Conservation (phyloP, 768 basidiomycete species). For the Tephrocybe sp. region DNA sequence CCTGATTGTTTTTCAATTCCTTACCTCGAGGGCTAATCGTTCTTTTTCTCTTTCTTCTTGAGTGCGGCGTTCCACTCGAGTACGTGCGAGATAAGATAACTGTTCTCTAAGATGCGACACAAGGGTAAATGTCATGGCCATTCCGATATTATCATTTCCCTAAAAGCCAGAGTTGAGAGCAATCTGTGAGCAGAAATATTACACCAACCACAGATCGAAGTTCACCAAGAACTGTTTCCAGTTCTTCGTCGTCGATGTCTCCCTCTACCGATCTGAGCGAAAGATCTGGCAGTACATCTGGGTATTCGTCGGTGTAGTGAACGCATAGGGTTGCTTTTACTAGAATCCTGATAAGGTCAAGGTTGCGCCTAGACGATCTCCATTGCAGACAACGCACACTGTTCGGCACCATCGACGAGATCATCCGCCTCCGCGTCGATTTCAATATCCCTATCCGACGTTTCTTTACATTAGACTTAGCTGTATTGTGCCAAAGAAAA, state of each 20-base stretch:
- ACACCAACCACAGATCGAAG: conserved; percentile 55
- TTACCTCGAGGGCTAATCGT: conserved; percentile 72
- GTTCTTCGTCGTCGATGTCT: conserved; percentile 55
- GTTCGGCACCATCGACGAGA: conserved; percentile 56
- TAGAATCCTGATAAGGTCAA: conserved; percentile 29
- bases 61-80: conserved; percentile 52
- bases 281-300: conserved; percentile 76
- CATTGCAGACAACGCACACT: conserved; percentile 38
- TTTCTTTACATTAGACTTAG: conserved; percentile 53
- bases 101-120: conserved; percentile 82
- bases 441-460: conserved; percentile 77
- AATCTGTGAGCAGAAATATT: not conserved
- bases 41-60: conserved; percentile 73
- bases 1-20: not conserved
- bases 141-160: conserved; percentile 86
- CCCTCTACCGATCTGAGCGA: conserved; percentile 62
- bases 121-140: conserved; percentile 98
- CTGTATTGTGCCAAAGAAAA: conserved; percentile 17
- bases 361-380: conserved; percentile 11
- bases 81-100: conserved; percentile 59
- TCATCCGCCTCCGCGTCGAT: conserved; percentile 90
- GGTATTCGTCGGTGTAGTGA: conserved; percentile 79
- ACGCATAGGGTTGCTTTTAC: conserved; percentile 75
- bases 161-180: conserved; percentile 22
- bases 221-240: conserved; percentile 50